Evolutionary conservation across 2,329 filamentous ascomycete genomes (phyloP), one percentile per base, ranked within the genome.

Genomic region (Coniochaeta sp.): DNA sequence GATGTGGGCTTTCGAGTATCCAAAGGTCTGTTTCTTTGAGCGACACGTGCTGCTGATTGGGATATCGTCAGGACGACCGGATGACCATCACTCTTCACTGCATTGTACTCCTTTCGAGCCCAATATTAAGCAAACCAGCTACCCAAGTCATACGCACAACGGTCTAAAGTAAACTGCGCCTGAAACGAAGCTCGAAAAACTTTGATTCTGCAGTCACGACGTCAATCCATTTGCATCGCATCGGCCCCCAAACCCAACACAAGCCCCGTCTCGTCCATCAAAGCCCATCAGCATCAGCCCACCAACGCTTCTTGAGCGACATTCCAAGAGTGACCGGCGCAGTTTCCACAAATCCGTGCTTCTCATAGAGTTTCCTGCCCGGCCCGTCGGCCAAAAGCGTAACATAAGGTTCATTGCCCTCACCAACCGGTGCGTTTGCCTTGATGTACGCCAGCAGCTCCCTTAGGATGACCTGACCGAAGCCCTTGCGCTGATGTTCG

Each of bases 391-490:
- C 79, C 6, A 79, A 68, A 59, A 82, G 63, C 43, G 69, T 76
- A 8, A 82, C 73, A 63, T 77, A 80, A 1, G 77, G 71, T 8
- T 56, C 59, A 8, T 8, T 24, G 1, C 70, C 74, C 7, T 68
- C 63, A 8, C 31, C 34, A 2, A 34, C 54, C 0, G 77, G 75
- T 5, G 76, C 76, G 24, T 76, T 67, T 17, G 69, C 65, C 61
- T 74, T 69, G 44, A 81, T 74, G 58, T 74, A 72, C 19, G 66
- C 69, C 38, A 81, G 63, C 44, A 82, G 67, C 22, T 68, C 66
- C 64, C 75, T 73, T 68, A 81, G 66, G 38, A 82, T 71, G 24
- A 70, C 69, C 58, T 77, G 75, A 9, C 76, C 80, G 1, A 83
- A 66, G 0, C 80, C 79, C 58, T 72, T 74, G 12, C 76, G 73